phyloP scores from a whole-genome alignment of 306 rosid genomes.

The Cicer judaicum region DNA sequence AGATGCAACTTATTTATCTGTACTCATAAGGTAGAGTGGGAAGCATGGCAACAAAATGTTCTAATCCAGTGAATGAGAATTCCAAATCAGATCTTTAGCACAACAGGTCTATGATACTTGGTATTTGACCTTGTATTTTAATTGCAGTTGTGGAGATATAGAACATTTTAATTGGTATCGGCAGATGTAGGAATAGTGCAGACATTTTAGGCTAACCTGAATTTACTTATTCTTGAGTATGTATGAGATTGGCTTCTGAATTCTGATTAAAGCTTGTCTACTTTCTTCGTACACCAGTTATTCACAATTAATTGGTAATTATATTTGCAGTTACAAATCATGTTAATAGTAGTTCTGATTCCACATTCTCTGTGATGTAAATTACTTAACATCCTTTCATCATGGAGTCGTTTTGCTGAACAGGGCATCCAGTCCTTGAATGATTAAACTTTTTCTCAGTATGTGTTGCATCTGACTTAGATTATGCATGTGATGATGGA shows the following conservation, averaged over 20 bases:
- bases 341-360: slow-evolving; percentile 37
- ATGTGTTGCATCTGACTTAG: slow-evolving; percentile 1
- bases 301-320: slow-evolving; percentile 20
- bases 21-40: slow-evolving; percentile 15
- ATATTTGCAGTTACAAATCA: slow-evolving; percentile 17
- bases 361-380: slow-evolving; percentile 3
- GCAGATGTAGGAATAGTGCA: slow-evolving; percentile 14
- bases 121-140: slow-evolving; percentile 30
- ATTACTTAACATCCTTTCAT: slow-evolving; percentile 14
- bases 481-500: slow-evolving; percentile 38
- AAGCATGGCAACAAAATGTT: neutral
- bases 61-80: neutral
- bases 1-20: slow-evolving; percentile 28
- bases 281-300: slow-evolving; percentile 34
- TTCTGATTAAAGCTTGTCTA: slow-evolving; percentile 20
- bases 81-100: slow-evolving; percentile 8
- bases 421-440: neutral
- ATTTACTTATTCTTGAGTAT: slow-evolving; percentile 24
- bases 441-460: slow-evolving; percentile 19
- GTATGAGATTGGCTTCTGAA: slow-evolving; percentile 19
- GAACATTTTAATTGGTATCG: slow-evolving; percentile 20
- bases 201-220: slow-evolving; percentile 19
- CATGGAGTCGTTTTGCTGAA: slow-evolving; percentile 30
- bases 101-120: neutral
- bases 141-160: slow-evolving; percentile 29